Evolutionary conservation across 2,329 filamentous ascomycete species (phyloP).

Genomic region (Ceratocystis colombiana): DNA sequence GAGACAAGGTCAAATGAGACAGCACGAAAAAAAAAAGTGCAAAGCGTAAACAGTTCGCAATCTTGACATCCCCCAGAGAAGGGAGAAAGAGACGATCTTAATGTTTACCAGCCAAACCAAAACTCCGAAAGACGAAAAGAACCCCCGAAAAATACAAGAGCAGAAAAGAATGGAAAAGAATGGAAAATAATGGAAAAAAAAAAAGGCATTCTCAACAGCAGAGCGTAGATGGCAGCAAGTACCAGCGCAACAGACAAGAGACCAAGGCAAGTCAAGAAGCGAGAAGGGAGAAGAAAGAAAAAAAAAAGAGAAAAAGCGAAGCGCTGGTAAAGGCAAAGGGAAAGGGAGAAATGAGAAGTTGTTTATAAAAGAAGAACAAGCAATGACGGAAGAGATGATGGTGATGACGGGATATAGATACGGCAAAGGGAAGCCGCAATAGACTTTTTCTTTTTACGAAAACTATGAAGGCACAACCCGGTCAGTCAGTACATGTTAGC

Average conservation of each 20-base stretch:
- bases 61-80: conserved; percentile 14
- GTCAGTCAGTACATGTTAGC: neutral
- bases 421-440: neutral
- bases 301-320: conserved; percentile 17
- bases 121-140: conserved; percentile 12
- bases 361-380: neutral
- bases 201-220: neutral
- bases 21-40: too few relatives aligned
- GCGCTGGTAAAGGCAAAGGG: conserved; percentile 9
- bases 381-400: neutral
- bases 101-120: conserved; percentile 21
- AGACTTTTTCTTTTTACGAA: conserved; percentile 16
- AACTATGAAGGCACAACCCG: conserved; percentile 15
- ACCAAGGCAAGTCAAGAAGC: conserved; percentile 13
- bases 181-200: neutral
- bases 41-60: conserved; percentile 12
- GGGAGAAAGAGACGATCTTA: conserved; percentile 7
- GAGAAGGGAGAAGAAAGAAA: conserved; percentile 20
- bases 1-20: too few relatives aligned
- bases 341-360: neutral
- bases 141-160: neutral
- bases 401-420: neutral
- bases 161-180: neutral
- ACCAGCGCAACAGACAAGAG: neutral
- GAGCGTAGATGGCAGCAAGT: neutral